Evolutionary conservation across 2,329 filamentous ascomycete genomes (phyloP).

Genomic region (Westerdykella sp.): DNA sequence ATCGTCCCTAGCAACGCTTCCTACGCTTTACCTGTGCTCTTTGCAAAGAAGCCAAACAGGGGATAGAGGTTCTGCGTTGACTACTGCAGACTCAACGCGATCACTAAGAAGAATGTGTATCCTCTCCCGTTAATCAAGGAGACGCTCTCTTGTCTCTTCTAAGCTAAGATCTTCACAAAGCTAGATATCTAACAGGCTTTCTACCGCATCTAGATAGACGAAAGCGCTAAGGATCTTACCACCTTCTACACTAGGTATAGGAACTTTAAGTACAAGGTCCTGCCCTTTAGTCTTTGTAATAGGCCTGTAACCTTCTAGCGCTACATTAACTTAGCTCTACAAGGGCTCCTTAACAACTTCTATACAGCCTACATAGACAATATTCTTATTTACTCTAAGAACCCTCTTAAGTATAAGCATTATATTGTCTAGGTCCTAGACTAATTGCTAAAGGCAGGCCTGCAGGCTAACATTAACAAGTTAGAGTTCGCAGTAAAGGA

Average conservation of each 20-base stretch:
- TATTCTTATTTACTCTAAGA: constrained; percentile 15
- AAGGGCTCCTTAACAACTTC: constrained; percentile 15
- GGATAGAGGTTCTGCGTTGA: constrained; percentile 30
- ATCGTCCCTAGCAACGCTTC: constrained; percentile 5
- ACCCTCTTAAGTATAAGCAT: neutral
- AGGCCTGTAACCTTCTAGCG: constrained; percentile 9
- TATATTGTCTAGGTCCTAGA: constrained; percentile 2
- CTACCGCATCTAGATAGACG: constrained; percentile 3
- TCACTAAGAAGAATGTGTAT: constrained; percentile 33
- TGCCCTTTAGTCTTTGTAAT: constrained; percentile 13
- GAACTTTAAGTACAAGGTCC: constrained; percentile 32
- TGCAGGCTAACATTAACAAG: constrained; percentile 4
- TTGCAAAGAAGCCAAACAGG: constrained; percentile 27
- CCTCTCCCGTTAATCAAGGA: constrained; percentile 29
- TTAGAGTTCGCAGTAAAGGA: constrained; percentile 4
- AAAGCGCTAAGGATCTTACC: constrained; percentile 23
- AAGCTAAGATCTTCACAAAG: constrained; percentile 25
- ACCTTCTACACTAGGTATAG: constrained; percentile 30
- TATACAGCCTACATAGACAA: constrained; percentile 16
- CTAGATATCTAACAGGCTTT: constrained; percentile 16
- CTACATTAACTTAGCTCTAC: constrained; percentile 20
- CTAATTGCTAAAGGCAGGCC: neutral
- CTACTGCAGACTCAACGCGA: constrained; percentile 31
- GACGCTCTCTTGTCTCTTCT: constrained; percentile 17
- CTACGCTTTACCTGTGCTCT: constrained; percentile 19